These are phyloP conservation scores for Protea cynaroides DNA, from an alignment of 164 flowering plant genomes.

Conservation along the genomic window DNA sequence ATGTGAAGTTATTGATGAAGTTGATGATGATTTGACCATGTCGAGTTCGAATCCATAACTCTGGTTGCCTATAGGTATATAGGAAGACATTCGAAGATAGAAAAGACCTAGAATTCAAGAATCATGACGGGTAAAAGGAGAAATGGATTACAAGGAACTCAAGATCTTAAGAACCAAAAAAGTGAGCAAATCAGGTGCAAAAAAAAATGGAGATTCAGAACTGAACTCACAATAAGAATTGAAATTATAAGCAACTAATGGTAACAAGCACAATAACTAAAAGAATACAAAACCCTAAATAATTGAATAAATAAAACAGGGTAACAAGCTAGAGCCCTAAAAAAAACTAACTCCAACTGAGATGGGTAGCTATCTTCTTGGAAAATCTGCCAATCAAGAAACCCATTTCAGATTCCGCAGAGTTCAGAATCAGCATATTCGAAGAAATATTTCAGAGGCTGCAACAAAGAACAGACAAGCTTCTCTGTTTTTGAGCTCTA, in stretches of 20 bases:
- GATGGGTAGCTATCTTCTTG: neutral
- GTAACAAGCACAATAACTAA: no score
- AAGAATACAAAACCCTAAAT: no score
- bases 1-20: no score
- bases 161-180: neutral
- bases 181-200: neutral
- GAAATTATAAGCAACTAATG: neutral
- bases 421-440: no score
- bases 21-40: no score
- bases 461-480: neutral
- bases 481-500: neutral
- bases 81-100: constrained; percentile 46
- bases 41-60: constrained; percentile 9
- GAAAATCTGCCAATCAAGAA: neutral
- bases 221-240: neutral
- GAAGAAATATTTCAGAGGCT: no score
- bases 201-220: neutral
- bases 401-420: neutral
- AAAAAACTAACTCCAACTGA: neutral
- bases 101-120: neutral
- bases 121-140: no score
- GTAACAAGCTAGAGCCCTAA: constrained; percentile 17
- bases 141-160: no score
- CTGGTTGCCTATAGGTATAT: constrained; percentile 60
- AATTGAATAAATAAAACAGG: neutral